Evolutionary conservation across 139 green algal genomes (phyloP), one percentile per base, ranked within the genome.

Genomic region (Picochlorum sp.): DNA sequence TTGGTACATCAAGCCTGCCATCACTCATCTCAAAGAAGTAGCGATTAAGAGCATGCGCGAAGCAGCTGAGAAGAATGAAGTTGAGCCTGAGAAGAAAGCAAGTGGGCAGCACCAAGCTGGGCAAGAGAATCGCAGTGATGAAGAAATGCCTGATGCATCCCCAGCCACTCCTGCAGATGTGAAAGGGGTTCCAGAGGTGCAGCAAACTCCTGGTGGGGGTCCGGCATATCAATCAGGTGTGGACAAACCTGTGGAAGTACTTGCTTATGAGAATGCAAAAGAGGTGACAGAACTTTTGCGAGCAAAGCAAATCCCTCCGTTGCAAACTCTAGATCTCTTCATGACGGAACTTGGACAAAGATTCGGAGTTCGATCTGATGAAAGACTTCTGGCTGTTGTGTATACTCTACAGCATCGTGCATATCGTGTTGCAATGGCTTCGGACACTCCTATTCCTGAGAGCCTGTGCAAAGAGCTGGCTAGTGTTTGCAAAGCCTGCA

Each of bases 351-450:
- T 81, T 14, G 72, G 65, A 59, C 26, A 45, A 10, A 52, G 73
- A 20, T 98, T 98, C 63, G 78, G 84, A 30, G 80, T 85, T 1
- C 80, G 83, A 37, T 84, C 92, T 0, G 86, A 96, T 76, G 94
- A 99, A 84, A 69, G 94, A 3, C 79, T 99, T 69, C 75, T 97
- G 49, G 82, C 85, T 4, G 91, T 99, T 16, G 85, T 98, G 20
- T 81, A 92, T 58, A 89, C 90, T 11, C 82, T 99, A 69, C 84
- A 97, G 73, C 84, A 93, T 49, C 81, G 91, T 47, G 97, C 87
- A 63, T 95, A 92, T 80, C 93, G 95, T 68, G 65, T 84, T 34
- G 71, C 75, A 14, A 75, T 82, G 34, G 57, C 82, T 45, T 72
- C 84, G 34, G 28, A 20, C 0, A 75, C 80, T 15, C 65, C 87